A percentile compares a stretch with the other conserved stretches of the same genome.
Evolutionary conservation across 148 eudicot genomes (phyloP).

Genomic region (Silene conica): DNA sequence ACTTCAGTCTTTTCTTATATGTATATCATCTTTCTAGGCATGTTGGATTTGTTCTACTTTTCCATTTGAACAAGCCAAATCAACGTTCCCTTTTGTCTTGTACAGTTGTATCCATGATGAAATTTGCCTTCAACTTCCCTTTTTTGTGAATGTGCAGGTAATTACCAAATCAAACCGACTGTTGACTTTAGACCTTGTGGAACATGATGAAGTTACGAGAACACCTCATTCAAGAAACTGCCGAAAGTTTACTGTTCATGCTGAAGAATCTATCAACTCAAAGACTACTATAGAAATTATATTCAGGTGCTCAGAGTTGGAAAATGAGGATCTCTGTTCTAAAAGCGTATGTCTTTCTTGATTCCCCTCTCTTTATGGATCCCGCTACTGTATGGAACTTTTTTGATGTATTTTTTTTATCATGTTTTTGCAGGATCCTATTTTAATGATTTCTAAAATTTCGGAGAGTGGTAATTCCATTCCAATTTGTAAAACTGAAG

Average conservation of each 20-base stretch:
- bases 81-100: neutral
- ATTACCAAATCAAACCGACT: constrained; percentile 52
- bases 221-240: constrained; percentile 34
- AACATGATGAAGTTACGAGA: constrained; percentile 39
- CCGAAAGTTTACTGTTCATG: constrained; percentile 71
- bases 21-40: constrained; percentile 6
- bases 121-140: constrained; percentile 13
- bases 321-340: constrained; percentile 80
- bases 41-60: neutral
- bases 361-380: constrained; percentile 8
- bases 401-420: constrained; percentile 13
- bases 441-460: constrained; percentile 72
- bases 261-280: constrained; percentile 78
- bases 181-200: constrained; percentile 58
- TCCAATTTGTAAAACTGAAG: constrained; percentile 95
- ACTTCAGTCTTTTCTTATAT: neutral
- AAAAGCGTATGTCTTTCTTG: constrained; percentile 65
- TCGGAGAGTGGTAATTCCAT: constrained; percentile 56
- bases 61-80: neutral
- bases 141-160: constrained; percentile 47
- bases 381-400: constrained; percentile 14
- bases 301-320: constrained; percentile 85
- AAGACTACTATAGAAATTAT: constrained; percentile 68
- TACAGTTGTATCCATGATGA: neutral
- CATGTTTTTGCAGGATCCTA: constrained; percentile 75